Evolutionary conservation across 768 basidiomycete genomes (phyloP), one percentile per base, ranked within the genome.

Genomic region (Lentinula sp.): DNA sequence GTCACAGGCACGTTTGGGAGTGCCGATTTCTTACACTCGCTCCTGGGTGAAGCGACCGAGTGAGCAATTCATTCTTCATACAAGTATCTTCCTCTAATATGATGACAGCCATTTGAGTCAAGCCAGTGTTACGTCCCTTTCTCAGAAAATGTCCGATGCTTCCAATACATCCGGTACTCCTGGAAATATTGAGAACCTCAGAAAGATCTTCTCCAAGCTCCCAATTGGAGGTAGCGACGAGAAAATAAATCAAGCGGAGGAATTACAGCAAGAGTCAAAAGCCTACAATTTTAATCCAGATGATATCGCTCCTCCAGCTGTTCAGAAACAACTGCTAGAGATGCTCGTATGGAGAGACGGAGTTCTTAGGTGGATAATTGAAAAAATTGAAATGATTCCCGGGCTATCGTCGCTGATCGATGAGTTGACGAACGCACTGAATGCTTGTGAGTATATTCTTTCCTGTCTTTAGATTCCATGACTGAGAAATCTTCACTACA

Each of bases 1-100:
- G 80, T 88, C 15, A 88, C 86, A 4, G 86, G 86, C 10, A 85
- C 85, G 0, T 88, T 88, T 69, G 84, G 86, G n/a, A 74, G 76
- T 60, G 80, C 83, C 37, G 86, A 89, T 69, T 88, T 90, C 69
- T 74, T 86, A 63, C 81, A 85, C 65, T 86, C 83, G 21, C 71
- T 87, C 15, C 75, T 87, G 67, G 85, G 84, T 55, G 85, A 88
- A 70, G 84, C 85, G 16, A 82, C 82, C 49, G 85, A 88, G 82
- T 84, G 69, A 64, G 79, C 69, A 28, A 51, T 23, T 34, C 18
- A 32, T 31, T 18, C n/a, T 21, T 43, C 32, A 21, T 60, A 10
- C 40, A 45, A 45, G 4, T 18, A 42, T 34, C 13, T 49, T 52
- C 45, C 31, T n/a, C 52, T 61, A 39, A 18, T 62, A 28, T 57